Evolutionary conservation across 2,329 filamentous ascomycete species (phyloP).

Genomic region (Talaromyces sp.): DNA sequence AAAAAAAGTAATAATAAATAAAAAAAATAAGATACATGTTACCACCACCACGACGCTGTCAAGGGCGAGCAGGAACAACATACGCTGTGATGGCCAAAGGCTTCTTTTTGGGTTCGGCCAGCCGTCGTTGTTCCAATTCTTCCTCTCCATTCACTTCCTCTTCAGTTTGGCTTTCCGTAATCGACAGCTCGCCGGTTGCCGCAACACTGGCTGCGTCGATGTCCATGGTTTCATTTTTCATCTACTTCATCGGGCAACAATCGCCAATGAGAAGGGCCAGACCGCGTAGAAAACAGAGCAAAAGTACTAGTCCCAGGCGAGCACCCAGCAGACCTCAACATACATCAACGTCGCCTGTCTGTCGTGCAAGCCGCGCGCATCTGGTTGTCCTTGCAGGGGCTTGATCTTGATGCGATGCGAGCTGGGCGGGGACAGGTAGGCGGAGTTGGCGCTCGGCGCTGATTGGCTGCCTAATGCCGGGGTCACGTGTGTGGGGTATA

Average conservation of each 20-base stretch:
- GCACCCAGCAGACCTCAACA: not conserved
- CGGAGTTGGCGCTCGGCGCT: not conserved
- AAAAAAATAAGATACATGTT: not conserved
- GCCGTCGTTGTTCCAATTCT: not conserved
- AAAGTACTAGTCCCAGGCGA: not conserved
- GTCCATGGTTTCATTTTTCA: not conserved
- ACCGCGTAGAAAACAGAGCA: not conserved
- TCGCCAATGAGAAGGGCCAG: not conserved
- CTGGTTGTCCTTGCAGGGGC: not conserved
- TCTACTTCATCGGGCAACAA: conserved; percentile 2
- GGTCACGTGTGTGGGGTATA: not conserved
- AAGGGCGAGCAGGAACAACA: not conserved
- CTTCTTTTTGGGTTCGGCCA: not conserved
- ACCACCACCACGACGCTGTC: not conserved
- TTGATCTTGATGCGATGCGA: not conserved
- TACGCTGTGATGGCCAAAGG: not conserved
- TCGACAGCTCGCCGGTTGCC: not conserved
- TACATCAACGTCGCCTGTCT: not conserved
- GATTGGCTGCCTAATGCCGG: not conserved
- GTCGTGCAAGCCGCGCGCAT: not conserved
- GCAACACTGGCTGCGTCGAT: not conserved
- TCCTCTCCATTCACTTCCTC: not conserved
- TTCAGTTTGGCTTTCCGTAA: not conserved
- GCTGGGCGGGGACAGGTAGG: not conserved
- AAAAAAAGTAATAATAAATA: not conserved